Conservation (phyloP, 352 stramenopile species). For the Phytophthora europaea region DNA sequence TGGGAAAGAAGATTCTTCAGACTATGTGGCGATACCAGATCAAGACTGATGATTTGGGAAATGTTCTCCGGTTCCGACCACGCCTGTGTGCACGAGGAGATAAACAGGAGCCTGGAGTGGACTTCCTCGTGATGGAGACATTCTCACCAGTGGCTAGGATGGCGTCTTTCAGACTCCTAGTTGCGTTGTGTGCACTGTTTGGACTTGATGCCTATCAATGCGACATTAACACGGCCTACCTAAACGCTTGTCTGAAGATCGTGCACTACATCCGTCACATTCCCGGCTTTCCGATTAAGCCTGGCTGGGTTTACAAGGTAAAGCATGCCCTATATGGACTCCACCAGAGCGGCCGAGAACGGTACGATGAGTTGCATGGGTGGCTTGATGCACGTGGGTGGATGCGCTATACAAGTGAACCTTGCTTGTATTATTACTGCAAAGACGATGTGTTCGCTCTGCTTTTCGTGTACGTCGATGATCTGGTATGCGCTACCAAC, state of each 20-base stretch:
- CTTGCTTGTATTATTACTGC: neutral
- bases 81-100: slow-evolving; percentile 9
- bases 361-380: slow-evolving; percentile 6
- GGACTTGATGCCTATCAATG: neutral
- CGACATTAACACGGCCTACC: slow-evolving; percentile 15
- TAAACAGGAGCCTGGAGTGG: slow-evolving; percentile 7
- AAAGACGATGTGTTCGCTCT: neutral
- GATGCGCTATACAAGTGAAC: neutral
- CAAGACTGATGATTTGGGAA: slow-evolving; percentile 12
- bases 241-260: slow-evolving; percentile 1
- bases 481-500: neutral
- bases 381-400: neutral
- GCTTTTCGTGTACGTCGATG: neutral
- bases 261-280: slow-evolving; percentile 8
- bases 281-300: slow-evolving; percentile 7
- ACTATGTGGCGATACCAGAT: slow-evolving; percentile 17
- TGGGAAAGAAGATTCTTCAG: neutral
- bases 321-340: slow-evolving; percentile 7
- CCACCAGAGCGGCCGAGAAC: slow-evolving; percentile 8
- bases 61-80: slow-evolving; percentile 3
- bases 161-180: slow-evolving; percentile 6
- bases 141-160: slow-evolving; percentile 6
- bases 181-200: slow-evolving; percentile 4
- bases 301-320: slow-evolving; percentile 16
- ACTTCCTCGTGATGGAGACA: slow-evolving; percentile 14